phyloP scores from a whole-genome alignment of 768 basidiomycete species.

The Leucocoprinus sp. region DNA sequence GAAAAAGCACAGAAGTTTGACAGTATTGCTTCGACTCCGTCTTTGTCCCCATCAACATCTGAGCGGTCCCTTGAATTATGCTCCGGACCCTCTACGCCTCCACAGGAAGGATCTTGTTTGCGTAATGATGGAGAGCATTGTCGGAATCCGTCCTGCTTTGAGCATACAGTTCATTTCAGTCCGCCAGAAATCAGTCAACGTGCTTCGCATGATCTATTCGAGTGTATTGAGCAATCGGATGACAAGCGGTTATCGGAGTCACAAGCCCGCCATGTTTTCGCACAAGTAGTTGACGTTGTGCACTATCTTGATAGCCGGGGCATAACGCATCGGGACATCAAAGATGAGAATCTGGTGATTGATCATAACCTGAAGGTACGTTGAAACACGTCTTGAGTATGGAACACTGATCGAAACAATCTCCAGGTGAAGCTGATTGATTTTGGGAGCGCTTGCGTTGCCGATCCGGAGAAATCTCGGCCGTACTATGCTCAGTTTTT shows the following conservation, averaged over 20 bases:
- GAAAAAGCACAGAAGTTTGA: slow-evolving; percentile 17
- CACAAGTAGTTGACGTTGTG: slow-evolving; percentile 82
- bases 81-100: slow-evolving; percentile 23
- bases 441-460: slow-evolving; percentile 83
- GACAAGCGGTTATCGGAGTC: slow-evolving; percentile 72
- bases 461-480: slow-evolving; percentile 51
- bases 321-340: slow-evolving; percentile 92
- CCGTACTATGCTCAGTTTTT: slow-evolving; percentile 77
- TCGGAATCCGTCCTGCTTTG: slow-evolving; percentile 15
- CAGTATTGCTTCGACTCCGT: slow-evolving; percentile 36
- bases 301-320: slow-evolving; percentile 74
- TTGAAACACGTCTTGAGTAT: background rate
- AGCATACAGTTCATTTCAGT: background rate
- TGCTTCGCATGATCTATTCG: slow-evolving; percentile 87
- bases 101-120: slow-evolving; percentile 11
- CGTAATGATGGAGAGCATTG: background rate
- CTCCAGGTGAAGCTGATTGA: slow-evolving; percentile 92
- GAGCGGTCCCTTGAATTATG: slow-evolving; percentile 21
- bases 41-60: slow-evolving; percentile 41
- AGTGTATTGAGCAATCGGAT: slow-evolving; percentile 85
- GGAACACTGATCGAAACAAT: slow-evolving; percentile 7
- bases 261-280: slow-evolving; percentile 76
- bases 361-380: slow-evolving; percentile 63
- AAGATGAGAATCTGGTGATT: slow-evolving; percentile 90
- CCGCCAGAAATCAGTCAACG: slow-evolving; percentile 49